Evolutionary conservation across 352 stramenopile species (phyloP).

Genomic region (Globisporangium iwayamae): DNA sequence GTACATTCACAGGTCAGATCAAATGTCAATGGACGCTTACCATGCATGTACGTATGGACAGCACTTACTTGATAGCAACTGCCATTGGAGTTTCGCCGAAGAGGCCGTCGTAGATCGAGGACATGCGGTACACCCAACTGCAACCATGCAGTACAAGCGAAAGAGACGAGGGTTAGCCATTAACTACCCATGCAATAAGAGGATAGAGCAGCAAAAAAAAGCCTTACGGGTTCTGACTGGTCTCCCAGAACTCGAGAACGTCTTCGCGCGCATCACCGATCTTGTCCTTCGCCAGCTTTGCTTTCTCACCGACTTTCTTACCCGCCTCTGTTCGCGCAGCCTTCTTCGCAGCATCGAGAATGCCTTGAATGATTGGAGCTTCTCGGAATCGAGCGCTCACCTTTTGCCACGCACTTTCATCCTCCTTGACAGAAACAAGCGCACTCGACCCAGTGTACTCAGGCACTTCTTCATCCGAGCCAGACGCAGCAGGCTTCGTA

Average conservation of each 20-base stretch:
- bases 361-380: conserved; percentile 93
- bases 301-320: conserved; percentile 64
- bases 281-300: conserved; percentile 78
- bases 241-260: conserved; percentile 96
- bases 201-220: not conserved
- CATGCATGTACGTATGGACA: not conserved
- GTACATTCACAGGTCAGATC: not conserved
- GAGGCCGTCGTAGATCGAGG: conserved; percentile 97
- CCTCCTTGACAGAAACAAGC: conserved; percentile 89
- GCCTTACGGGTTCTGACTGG: conserved; percentile 95
- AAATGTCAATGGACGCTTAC: not conserved
- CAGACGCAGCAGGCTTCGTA: conserved; percentile 27
- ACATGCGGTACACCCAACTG: conserved; percentile 95
- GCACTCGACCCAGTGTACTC: conserved; percentile 74
- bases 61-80: conserved; percentile 83
- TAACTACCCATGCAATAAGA: not conserved
- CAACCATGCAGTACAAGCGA: not conserved
- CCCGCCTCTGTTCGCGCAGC: conserved; percentile 73
- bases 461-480: conserved; percentile 32
- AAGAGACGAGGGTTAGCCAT: not conserved
- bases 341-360: conserved; percentile 78
- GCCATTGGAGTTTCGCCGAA: conserved; percentile 96
- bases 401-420: conserved; percentile 92
- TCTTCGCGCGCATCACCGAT: conserved; percentile 80
- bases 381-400: conserved; percentile 92